phyloP scores from a whole-genome alignment of 2,329 filamentous ascomycete genomes.

The Massarina eburnea region DNA sequence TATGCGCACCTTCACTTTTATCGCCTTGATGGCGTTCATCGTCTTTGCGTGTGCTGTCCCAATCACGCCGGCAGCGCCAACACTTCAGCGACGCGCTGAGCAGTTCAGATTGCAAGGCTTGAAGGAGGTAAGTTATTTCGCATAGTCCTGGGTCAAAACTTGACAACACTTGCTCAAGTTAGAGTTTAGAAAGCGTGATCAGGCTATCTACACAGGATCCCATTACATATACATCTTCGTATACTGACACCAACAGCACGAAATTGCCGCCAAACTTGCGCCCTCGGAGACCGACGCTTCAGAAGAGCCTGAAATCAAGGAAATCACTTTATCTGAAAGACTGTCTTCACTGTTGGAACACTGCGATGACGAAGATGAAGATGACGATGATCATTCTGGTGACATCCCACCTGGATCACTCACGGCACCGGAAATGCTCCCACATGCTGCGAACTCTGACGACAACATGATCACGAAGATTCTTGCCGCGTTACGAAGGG shows the following conservation, averaged over 20 bases:
- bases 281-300: slow-evolving; percentile 19
- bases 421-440: slow-evolving; percentile 36
- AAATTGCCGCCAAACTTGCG: slow-evolving; percentile 35
- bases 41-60: slow-evolving; percentile 31
- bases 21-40: slow-evolving; percentile 28
- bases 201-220: not conserved
- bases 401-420: slow-evolving; percentile 40
- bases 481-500: slow-evolving; percentile 23
- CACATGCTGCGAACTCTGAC: slow-evolving; percentile 19
- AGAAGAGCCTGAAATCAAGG: not conserved
- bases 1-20: slow-evolving; percentile 32
- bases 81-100: slow-evolving; percentile 34
- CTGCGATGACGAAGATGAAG: slow-evolving; percentile 12
- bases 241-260: slow-evolving; percentile 27
- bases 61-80: slow-evolving; percentile 39
- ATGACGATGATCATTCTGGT: slow-evolving; percentile 32
- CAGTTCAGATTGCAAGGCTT: slow-evolving; percentile 37
- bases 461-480: slow-evolving; percentile 23
- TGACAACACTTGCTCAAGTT: not conserved
- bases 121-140: slow-evolving; percentile 24
- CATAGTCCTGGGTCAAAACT: not conserved
- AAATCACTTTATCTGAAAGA: slow-evolving; percentile 24
- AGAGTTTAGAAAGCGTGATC: not conserved
- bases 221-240: not conserved
- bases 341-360: slow-evolving; percentile 22